Base-by-base conservation (phyloP, 1,139 yeast genomes). In the Blastobotrys petasosporus region DNA sequence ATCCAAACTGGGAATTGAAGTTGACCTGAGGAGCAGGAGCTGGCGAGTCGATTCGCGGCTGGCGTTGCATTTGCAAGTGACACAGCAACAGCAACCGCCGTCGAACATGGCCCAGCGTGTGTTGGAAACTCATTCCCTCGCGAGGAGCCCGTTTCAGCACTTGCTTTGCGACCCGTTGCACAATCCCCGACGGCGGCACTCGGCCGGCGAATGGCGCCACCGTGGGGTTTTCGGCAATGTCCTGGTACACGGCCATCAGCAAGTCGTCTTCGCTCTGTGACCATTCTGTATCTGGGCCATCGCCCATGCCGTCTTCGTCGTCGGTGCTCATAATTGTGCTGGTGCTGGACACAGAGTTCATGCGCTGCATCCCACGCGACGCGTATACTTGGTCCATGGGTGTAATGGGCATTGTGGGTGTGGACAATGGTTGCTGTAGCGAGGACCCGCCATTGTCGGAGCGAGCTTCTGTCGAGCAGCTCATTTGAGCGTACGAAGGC, bases 131-230 rank as follows among this genome's bases (percentile, higher is more conserved):
- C 4, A 60, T 37, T 12, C 61, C 55, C 31, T 56, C 52, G 17
- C 41, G 48, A 42, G 56, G 61, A 32, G 66, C 64, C 20, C 49
- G 51, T 37, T 58, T 57, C 17, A 57, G 44, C 2, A 67, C 58
- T 37, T 60, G 58, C 37, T 60, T 59, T 39, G 69, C 68, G 1
- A 64, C 69, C 32, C 62, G 54, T 39, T 64, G 67, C 28, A 65
- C 61, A 4, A 66, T 53, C 2, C 68, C 69, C 1, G 65, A 58
- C 2, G 70, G 70, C 15, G 69, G 69, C 30, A 61, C 53, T 29
- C 57, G 50, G 9, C 69, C 69, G 8, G 65, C 60, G 46, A 66
- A 65, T 11, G 69, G 69, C 3, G 69, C 67, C 10, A 53, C 53
- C 10, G 61, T 56, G 1, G 69, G 69, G 43, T 62, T 57, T 39